phyloP scores from a whole-genome alignment of 805 yeast genomes.

The Maudiozyma barnettii region DNA sequence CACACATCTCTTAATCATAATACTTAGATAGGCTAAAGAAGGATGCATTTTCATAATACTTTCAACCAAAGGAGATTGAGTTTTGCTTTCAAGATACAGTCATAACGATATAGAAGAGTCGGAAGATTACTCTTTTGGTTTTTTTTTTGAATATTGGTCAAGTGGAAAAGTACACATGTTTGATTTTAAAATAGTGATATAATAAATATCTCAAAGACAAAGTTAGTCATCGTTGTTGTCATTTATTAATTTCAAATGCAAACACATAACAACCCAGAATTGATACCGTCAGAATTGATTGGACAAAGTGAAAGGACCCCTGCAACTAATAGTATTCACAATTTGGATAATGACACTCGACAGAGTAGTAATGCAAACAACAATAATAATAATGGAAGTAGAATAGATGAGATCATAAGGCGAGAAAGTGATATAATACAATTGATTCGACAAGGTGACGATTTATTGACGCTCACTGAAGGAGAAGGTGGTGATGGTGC shows the following conservation, averaged over 20 bases:
- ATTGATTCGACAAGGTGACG: conserved; percentile 1
- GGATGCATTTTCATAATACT: no score
- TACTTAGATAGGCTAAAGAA: no score
- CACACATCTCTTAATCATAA: no score
- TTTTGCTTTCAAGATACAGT: no score
- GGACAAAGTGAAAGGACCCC: no score
- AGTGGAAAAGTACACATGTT: conserved; percentile 96
- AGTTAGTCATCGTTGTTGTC: neutral
- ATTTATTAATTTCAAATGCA: no score
- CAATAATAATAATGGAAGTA: neutral
- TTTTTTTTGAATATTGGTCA: conserved; percentile 99
- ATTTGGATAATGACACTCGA: neutral
- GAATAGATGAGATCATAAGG: conserved; percentile 4
- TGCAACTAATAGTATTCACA: no score
- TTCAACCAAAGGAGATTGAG: no score
- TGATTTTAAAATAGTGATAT: conserved; percentile 10
- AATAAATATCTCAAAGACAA: neutral
- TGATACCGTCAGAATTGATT: no score
- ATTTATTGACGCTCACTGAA: neutral
- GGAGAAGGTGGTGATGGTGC: neutral
- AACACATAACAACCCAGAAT: no score
- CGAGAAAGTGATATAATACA: conserved; percentile 3
- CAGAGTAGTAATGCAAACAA: neutral
- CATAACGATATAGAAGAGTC: no score
- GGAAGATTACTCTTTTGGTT: conserved; percentile 80